Percentiles rank a stretch among this genome's conserved stretches.
phyloP scores from a whole-genome alignment of 345 rosid species.

The Mercurialis annua region DNA sequence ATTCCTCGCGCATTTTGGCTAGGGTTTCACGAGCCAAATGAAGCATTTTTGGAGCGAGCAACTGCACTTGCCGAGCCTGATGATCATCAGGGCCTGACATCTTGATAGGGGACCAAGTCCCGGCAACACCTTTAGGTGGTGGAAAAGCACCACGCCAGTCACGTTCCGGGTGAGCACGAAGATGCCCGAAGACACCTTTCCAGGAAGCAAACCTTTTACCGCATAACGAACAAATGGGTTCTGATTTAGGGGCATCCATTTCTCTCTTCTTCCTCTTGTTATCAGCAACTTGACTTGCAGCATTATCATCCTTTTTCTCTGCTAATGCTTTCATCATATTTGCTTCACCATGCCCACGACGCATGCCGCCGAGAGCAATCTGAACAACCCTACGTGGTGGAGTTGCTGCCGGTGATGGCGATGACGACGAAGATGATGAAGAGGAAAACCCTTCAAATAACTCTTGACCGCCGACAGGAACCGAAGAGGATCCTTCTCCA shows the following conservation, averaged over 20 bases:
- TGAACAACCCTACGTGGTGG: not conserved
- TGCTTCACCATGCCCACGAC: not conserved
- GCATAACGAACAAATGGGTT: slow-evolving; percentile 4
- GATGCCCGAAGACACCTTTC: slow-evolving; percentile 20
- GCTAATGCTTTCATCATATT: not conserved
- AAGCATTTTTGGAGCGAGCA: slow-evolving; percentile 7
- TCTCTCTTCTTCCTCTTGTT: not conserved
- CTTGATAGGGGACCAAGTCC: not conserved
- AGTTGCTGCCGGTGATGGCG: not conserved
- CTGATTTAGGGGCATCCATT: slow-evolving; percentile 8
- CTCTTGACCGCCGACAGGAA: too few species aligned
- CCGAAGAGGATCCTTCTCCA: not conserved
- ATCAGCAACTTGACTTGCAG: not conserved
- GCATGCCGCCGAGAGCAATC: not conserved
- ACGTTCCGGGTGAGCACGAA: slow-evolving; percentile 14
- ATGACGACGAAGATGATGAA: too few species aligned
- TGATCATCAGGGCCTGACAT: not conserved
- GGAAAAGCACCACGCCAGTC: slow-evolving; percentile 18
- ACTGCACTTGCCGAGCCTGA: not conserved
- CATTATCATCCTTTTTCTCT: too few species aligned
- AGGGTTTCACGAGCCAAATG: not conserved
- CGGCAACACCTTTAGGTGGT: not conserved
- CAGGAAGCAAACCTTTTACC: slow-evolving; percentile 13
- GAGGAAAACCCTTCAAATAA: too few species aligned
- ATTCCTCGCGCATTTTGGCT: not conserved